These are phyloP conservation scores for Boletus subluridellus DNA, from an alignment of 1,284 basidiomycete genomes.

Conservation along the genomic window DNA sequence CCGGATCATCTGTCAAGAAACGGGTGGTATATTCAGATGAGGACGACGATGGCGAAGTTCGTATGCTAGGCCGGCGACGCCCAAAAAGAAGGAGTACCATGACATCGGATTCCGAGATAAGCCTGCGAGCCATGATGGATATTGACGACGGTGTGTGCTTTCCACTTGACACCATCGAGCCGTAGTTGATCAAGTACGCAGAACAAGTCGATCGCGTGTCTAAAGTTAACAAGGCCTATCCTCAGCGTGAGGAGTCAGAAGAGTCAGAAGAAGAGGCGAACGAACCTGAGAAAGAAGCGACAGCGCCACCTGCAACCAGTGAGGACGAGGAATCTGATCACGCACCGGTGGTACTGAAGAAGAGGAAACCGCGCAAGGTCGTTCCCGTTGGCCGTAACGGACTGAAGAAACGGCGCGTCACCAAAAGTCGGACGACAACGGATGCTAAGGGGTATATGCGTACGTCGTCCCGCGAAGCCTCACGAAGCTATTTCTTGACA, in stretches of 20 bases:
- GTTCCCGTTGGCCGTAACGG: slow-evolving; percentile 69
- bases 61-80: slow-evolving; percentile 21
- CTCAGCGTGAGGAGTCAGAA: slow-evolving; percentile 21
- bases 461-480: slow-evolving; percentile 33
- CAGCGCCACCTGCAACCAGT: slow-evolving; percentile 23
- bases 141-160: slow-evolving; percentile 59
- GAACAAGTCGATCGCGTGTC: slow-evolving; percentile 48
- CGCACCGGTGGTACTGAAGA: slow-evolving; percentile 41
- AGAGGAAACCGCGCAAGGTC: slow-evolving; percentile 56
- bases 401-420: slow-evolving; percentile 62
- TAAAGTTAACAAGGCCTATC: slow-evolving; percentile 12
- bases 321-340: slow-evolving; percentile 34
- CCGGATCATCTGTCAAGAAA: slow-evolving; percentile 38
- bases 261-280: slow-evolving; percentile 24
- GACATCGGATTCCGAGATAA: slow-evolving; percentile 38
- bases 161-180: background rate
- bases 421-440: slow-evolving; percentile 52
- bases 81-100: slow-evolving; percentile 13
- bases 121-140: slow-evolving; percentile 67
- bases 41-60: slow-evolving; percentile 49
- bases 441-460: slow-evolving; percentile 72
- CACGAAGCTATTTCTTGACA: background rate
- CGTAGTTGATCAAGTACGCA: slow-evolving; percentile 17
- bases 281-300: slow-evolving; percentile 13
- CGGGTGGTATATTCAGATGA: slow-evolving; percentile 57